Conservation (phyloP, 2,329 filamentous ascomycete species). For the Epicoccum sorghinum region DNA sequence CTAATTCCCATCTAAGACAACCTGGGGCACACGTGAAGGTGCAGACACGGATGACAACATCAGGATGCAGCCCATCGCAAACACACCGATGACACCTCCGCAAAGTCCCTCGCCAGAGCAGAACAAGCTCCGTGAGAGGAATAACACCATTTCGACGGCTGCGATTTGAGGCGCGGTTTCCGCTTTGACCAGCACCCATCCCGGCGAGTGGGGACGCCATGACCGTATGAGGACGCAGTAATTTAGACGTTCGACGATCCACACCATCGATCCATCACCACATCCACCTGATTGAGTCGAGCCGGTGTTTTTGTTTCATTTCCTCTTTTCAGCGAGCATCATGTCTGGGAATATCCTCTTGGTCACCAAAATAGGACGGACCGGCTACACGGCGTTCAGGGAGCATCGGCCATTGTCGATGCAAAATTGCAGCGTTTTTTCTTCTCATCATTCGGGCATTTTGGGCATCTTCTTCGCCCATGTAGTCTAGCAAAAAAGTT, state of each 20-base stretch:
- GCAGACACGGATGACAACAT: slow-evolving; percentile 73
- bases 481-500: slow-evolving; percentile 47
- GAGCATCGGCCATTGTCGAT: slow-evolving; percentile 25
- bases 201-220: slow-evolving; percentile 30
- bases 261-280: slow-evolving; percentile 29
- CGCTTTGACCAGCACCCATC: slow-evolving; percentile 27
- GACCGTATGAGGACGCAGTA: slow-evolving; percentile 38
- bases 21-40: slow-evolving; percentile 92
- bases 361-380: slow-evolving; percentile 41
- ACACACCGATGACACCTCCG: slow-evolving; percentile 42
- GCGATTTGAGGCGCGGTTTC: slow-evolving; percentile 37
- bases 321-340: slow-evolving; percentile 31
- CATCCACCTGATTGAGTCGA: slow-evolving; percentile 24
- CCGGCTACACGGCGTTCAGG: slow-evolving; percentile 42
- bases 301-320: slow-evolving; percentile 17
- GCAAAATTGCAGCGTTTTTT: slow-evolving; percentile 41
- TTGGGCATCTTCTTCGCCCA: slow-evolving; percentile 26
- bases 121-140: slow-evolving; percentile 45
- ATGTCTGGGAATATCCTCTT: slow-evolving; percentile 31
- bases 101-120: slow-evolving; percentile 42
- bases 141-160: slow-evolving; percentile 32
- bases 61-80: slow-evolving; percentile 47
- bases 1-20: slow-evolving; percentile 67
- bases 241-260: slow-evolving; percentile 45
- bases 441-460: slow-evolving; percentile 21